phyloP scores from a whole-genome alignment of 345 rosid genomes.

The Toxicodendron radicans region DNA sequence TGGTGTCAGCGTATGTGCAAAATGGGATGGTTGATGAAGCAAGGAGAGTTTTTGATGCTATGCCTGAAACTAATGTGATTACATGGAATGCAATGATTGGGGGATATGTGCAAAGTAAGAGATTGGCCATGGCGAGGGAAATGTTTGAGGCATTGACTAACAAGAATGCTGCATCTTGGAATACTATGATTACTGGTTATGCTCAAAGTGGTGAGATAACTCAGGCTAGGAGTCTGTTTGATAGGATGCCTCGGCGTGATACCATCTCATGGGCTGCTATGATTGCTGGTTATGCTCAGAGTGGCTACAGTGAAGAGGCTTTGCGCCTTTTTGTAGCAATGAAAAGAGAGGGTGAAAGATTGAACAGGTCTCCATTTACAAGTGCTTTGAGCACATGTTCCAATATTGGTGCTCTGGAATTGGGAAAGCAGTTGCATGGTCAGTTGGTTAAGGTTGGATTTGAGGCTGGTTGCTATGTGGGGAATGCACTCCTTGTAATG shows the following conservation, averaged over 20 bases:
- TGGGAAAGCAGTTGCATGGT: constrained; percentile 69
- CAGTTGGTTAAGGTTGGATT: constrained; percentile 64
- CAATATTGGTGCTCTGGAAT: constrained; percentile 58
- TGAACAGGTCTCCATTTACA: constrained; percentile 61
- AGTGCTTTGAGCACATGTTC: constrained; percentile 66
- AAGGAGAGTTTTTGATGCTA: constrained; percentile 45
- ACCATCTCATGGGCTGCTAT: constrained; percentile 75
- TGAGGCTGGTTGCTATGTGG: constrained; percentile 59
- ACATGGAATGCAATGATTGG: constrained; percentile 81
- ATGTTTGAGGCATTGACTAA: constrained; percentile 60
- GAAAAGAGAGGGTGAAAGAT: constrained; percentile 62
- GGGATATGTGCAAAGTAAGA: constrained; percentile 58
- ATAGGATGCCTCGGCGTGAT: constrained; percentile 57
- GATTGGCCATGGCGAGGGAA: constrained; percentile 56
- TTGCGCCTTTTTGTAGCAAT: constrained; percentile 47
- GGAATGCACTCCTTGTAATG: constrained; percentile 71
- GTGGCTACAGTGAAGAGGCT: constrained; percentile 55
- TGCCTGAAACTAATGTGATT: constrained; percentile 57
- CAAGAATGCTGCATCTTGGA: constrained; percentile 59
- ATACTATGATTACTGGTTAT: constrained; percentile 69
- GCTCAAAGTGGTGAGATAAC: constrained; percentile 49
- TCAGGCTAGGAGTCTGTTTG: constrained; percentile 48
- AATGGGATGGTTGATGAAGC: constrained; percentile 57
- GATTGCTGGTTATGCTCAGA: constrained; percentile 67
- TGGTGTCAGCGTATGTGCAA: constrained; percentile 65